These are phyloP conservation scores for Lycium barbarum DNA, from an alignment of 257 asterid genomes.

Conservation along the genomic window DNA sequence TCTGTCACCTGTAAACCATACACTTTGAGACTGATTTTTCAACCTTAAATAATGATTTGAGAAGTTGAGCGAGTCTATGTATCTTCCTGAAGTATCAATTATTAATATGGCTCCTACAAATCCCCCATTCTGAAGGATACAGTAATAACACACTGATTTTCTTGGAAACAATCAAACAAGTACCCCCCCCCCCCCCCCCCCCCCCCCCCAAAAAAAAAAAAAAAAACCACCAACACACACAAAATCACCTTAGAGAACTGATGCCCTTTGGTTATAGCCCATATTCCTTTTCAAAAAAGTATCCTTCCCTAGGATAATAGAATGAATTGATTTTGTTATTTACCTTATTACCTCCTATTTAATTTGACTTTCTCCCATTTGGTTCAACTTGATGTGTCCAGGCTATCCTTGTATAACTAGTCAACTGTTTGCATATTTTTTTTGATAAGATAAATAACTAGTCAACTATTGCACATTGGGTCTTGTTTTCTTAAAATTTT, in stretches of 20 bases:
- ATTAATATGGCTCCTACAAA: not conserved
- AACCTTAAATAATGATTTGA: not conserved
- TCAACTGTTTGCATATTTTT: not conserved
- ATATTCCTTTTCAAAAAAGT: not conserved
- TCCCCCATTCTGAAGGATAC: not conserved
- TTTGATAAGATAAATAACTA: not conserved
- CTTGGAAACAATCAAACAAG: not conserved
- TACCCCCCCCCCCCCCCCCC: not conserved
- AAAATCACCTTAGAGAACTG: not conserved
- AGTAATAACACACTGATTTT: not conserved
- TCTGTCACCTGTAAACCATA: not conserved
- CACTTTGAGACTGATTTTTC: not conserved
- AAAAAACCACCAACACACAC: too few species aligned
- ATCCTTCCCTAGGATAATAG: not conserved
- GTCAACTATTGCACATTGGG: not conserved
- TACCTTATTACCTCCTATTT: slow-evolving; percentile 25
- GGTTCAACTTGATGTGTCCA: not conserved
- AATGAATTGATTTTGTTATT: slow-evolving; percentile 2
- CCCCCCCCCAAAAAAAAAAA: too few species aligned
- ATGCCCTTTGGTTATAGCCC: not conserved
- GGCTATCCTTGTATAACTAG: not conserved
- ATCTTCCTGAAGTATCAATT: not conserved
- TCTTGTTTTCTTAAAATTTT: not conserved
- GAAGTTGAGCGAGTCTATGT: not conserved
- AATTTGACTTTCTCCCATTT: slow-evolving; percentile 5